Evolutionary conservation across 2,329 filamentous ascomycete genomes (phyloP), one percentile per base, ranked within the genome.

Genomic region (Cercospora sesami): DNA sequence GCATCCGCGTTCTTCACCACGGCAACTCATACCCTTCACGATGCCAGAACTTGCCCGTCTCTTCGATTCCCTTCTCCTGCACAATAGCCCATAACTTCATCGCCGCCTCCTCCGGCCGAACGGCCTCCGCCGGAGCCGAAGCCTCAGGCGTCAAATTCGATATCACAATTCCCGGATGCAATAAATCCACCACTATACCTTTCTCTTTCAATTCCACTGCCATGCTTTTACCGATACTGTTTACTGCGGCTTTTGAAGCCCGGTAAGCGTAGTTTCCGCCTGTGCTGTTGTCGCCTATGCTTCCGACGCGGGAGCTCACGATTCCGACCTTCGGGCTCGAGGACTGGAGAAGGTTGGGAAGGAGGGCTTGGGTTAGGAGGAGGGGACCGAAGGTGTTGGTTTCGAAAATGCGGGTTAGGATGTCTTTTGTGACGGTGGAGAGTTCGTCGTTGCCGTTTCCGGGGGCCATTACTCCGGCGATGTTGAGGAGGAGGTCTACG

Each of bases 311-410:
- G 31, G 77, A 80, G 51, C 78, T 81, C 53, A 83, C 79, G 61
- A 82, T 81, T 1, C 77, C 81, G 5, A 83, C 75, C 23, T 77
- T 74, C 1, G 81, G 78, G 10, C 70, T 69, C 5, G 69, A 73
- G 8, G 71, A 69, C 16, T 23, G 16, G 26, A 80, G 71, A 9
- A 84, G 68, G 63, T 81, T 82, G 5, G 80, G 80, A 6, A 83
- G 75, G 0, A 83, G 76, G 1, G 81, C 79, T 74, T 83, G 81
- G 0, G 80, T 83, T 0, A 84, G 74, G 4, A 83, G 75, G 9
- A 84, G 73, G 0, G 81, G 81, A 0, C 81, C 82, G 63, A 81
- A 82, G 0, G 81, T 79, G 72, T 84, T 84, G 69, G 81, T 78
- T 14, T 78, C 76, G 70, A 84, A 83, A 21, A 78, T 78, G 12